Conservation (phyloP, 1,284 basidiomycete genomes). For the Kalmanozyma brasiliensis region DNA sequence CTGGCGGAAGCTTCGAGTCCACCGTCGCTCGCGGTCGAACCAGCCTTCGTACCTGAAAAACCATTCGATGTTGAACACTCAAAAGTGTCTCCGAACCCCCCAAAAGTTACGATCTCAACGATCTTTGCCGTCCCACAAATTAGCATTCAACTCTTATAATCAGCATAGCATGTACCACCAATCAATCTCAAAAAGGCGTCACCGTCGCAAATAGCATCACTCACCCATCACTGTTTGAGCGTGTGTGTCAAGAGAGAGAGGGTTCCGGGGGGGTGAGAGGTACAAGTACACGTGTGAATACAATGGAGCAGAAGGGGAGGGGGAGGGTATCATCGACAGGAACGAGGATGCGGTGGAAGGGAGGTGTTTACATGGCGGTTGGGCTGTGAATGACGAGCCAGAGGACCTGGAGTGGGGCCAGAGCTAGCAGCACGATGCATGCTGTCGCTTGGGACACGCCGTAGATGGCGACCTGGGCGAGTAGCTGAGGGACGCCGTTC, state of each 20-base stretch:
- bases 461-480: slow-evolving; percentile 12
- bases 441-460: slow-evolving; percentile 2
- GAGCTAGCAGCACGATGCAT: slow-evolving; percentile 4
- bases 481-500: slow-evolving; percentile 7
- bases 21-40: slow-evolving; percentile 15
- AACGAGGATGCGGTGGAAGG: too few relatives aligned
- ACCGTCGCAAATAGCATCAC: too few relatives aligned
- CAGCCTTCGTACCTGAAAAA: slow-evolving; percentile 19
- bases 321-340: neutral
- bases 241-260: too few relatives aligned
- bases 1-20: slow-evolving; percentile 30
- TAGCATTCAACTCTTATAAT: slow-evolving; percentile 27
- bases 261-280: too few relatives aligned
- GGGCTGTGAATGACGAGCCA: slow-evolving; percentile 4
- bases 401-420: slow-evolving; percentile 31
- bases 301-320: too few relatives aligned
- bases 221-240: too few relatives aligned
- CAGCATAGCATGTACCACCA: neutral
- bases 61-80: slow-evolving; percentile 12
- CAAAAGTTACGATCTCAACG: slow-evolving; percentile 24
- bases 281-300: too few relatives aligned
- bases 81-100: slow-evolving; percentile 25
- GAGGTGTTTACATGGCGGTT: too few relatives aligned
- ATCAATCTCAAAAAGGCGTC: neutral
- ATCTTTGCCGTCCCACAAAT: slow-evolving; percentile 6